Evolutionary conservation across 768 basidiomycete genomes (phyloP), one percentile per base, ranked within the genome.

Genomic region (Auricularia cornea): DNA sequence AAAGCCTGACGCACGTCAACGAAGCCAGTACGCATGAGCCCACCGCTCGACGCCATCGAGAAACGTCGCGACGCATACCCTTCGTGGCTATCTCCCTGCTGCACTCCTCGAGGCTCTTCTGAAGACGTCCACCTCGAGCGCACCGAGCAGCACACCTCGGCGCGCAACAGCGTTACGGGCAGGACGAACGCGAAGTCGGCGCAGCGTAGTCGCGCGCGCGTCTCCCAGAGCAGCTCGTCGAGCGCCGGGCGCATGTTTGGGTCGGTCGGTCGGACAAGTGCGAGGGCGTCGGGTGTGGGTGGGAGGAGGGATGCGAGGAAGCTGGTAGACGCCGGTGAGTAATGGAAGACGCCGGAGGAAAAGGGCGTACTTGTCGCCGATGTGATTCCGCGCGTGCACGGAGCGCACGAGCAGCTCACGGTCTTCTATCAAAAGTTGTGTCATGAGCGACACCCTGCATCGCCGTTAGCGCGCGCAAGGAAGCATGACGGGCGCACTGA

Each of bases 41-140:
- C 93, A 94, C 63, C 84, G 77, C 62, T 89, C 85, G 48, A 97
- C 75, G 1, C 84, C 88, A 3, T 93, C 94, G 30, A 98, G 75
- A 67, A 96, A 75, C 4, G 87, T 85, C 16, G 92, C 95, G 14
- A 97, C 90, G 78, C 59, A 91, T 82, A 67, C 82, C 11, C n/a
- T 20, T 3, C n/a, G n/a, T n/a, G n/a, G n/a, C n/a, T n/a, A n/a
- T n/a, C n/a, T 30, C 23, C 23, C 54, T 5, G 3, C 4, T 31
- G 4, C 54, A 18, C 26, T 16, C 23, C 1, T 26, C 54, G 29
- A 57, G 29, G 14, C 18, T 26, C 11, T 16, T 80, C 60, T 63
- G 69, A 91, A 94, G 29, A 92, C 80, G 20, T 85, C 83, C 61
- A 75, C 79, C 68, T 86, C 83, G 41, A 97, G 77, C 6, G 84